A percentile compares a stretch with the other conserved stretches of the same genome.
Evolutionary conservation across 306 rosid genomes (phyloP).

Genomic region (Medicago ruthenica): DNA sequence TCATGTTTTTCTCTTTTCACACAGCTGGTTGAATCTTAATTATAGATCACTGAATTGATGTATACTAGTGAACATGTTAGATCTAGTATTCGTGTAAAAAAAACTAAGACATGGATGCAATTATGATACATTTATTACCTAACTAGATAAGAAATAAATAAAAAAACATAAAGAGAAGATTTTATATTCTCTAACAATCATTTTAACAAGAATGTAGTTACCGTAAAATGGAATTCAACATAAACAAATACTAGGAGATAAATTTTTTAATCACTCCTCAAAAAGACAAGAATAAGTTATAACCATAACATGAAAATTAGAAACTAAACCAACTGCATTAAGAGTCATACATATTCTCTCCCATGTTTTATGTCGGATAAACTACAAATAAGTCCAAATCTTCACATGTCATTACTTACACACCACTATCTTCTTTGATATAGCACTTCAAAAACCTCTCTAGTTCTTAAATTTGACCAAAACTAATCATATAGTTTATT

Average conservation of each 20-base stretch:
- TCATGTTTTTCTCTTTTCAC: constrained; percentile 3
- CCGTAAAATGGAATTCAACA: constrained; percentile 38
- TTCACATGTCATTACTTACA: constrained; percentile 56
- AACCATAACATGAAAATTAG: constrained; percentile 37
- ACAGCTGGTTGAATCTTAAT: constrained; percentile 29
- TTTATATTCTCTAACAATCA: constrained; percentile 32
- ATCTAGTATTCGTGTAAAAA: constrained; percentile 19
- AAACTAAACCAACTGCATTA: constrained; percentile 41
- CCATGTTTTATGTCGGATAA: constrained; percentile 92
- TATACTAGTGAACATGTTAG: constrained; percentile 21
- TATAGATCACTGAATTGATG: constrained; percentile 9
- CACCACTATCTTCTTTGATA: constrained; percentile 57
- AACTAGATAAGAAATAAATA: constrained; percentile 18
- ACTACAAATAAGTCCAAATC: constrained; percentile 75
- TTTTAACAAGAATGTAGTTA: constrained; percentile 38
- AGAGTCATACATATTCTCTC: constrained; percentile 76
- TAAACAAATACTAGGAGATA: constrained; percentile 37
- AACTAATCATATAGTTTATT: constrained; percentile 48
- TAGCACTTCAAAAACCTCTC: constrained; percentile 59
- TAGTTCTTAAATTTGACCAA: constrained; percentile 45
- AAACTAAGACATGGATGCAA: constrained; percentile 12
- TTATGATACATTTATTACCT: constrained; percentile 23
- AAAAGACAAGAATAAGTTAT: constrained; percentile 48
- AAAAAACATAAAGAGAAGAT: constrained; percentile 13
- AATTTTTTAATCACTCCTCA: constrained; percentile 30